phyloP scores from a whole-genome alignment of 208 protist species.

The Novymonas esmeraldas region DNA sequence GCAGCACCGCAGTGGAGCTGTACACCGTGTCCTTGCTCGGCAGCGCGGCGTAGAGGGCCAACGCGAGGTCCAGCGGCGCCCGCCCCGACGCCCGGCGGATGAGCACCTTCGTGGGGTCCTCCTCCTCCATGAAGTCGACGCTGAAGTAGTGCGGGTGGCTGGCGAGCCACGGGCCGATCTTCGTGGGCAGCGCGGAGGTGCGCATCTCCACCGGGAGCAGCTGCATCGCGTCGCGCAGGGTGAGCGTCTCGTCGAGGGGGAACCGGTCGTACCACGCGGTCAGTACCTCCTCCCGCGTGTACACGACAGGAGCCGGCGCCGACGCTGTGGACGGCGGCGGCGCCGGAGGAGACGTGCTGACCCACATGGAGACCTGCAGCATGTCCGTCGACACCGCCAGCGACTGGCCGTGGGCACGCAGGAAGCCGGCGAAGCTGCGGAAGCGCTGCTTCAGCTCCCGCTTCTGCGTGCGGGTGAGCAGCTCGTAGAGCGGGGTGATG shows the following conservation, averaged over 20 bases:
- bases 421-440: slow-evolving; percentile 84
- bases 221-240: slow-evolving; percentile 48
- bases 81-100: slow-evolving; percentile 64
- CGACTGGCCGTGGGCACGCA: slow-evolving; percentile 73
- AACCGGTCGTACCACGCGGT: slow-evolving; percentile 82
- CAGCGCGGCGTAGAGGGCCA: slow-evolving; percentile 55
- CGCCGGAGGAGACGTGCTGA: slow-evolving; percentile 23
- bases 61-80: slow-evolving; percentile 66
- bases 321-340: too few relatives aligned
- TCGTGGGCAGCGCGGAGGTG: slow-evolving; percentile 39
- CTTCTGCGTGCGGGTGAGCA: slow-evolving; percentile 68
- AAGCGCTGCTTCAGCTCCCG: slow-evolving; percentile 61
- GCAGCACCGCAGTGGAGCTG: slow-evolving; percentile 32
- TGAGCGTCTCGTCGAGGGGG: slow-evolving; percentile 53
- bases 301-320: slow-evolving; percentile 27
- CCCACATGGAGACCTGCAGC: slow-evolving; percentile 86
- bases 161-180: slow-evolving; percentile 65
- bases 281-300: slow-evolving; percentile 59
- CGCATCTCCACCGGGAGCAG: slow-evolving; percentile 63
- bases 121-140: slow-evolving; percentile 59
- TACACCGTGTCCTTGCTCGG: slow-evolving; percentile 27
- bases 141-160: slow-evolving; percentile 63
- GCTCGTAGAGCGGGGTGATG: slow-evolving; percentile 83
- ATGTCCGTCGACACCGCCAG: slow-evolving; percentile 85
- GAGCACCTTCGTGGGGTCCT: slow-evolving; percentile 48